Conservation (phyloP, 2,329 filamentous ascomycete species). For the Hysterium pulicare region DNA sequence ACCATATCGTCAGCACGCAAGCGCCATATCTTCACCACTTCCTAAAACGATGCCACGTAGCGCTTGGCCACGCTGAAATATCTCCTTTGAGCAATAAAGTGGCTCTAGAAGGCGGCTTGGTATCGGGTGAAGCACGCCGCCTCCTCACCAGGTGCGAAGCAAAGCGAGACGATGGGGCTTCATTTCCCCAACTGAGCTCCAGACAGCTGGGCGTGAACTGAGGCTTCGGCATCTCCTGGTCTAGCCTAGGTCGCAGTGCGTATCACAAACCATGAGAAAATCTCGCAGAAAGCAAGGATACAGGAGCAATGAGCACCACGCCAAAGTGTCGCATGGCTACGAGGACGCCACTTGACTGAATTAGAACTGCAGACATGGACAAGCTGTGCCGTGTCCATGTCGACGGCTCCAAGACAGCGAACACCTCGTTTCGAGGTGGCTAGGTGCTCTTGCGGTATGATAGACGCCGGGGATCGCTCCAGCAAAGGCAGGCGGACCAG, state of each 20-base stretch:
- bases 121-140: background rate
- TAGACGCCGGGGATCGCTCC: background rate
- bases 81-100: background rate
- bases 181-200: background rate
- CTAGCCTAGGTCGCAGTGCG: background rate
- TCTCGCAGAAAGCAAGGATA: background rate
- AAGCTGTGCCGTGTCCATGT: too few species aligned
- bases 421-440: too few species aligned
- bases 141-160: background rate
- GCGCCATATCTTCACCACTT: background rate
- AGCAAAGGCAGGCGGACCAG: background rate
- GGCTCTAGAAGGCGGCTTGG: background rate
- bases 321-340: too few species aligned
- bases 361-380: too few species aligned
- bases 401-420: too few species aligned
- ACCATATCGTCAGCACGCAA: conserved; percentile 1
- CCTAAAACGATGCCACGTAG: conserved; percentile 3
- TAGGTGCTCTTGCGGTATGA: background rate
- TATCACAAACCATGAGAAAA: conserved; percentile 5
- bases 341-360: too few species aligned
- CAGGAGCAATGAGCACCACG: too few species aligned
- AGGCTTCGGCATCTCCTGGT: background rate
- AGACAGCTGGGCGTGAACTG: background rate
- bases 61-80: background rate
- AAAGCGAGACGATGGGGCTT: background rate